phyloP scores from a whole-genome alignment of 1,139 yeast species.

The Pneumocystis wakefieldiae region DNA sequence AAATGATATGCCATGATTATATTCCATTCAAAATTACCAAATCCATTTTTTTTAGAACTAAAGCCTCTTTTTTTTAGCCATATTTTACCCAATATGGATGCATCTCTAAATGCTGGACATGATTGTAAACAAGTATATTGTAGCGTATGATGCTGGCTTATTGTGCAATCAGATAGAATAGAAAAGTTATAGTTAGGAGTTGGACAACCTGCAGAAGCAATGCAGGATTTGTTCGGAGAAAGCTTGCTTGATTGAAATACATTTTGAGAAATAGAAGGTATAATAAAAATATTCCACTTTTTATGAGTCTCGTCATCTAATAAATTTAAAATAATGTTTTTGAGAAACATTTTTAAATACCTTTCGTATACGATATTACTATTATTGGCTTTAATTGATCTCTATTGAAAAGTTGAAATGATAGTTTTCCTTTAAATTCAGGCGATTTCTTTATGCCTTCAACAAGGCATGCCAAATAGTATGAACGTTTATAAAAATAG shows the following conservation, averaged over 20 bases:
- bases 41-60: conserved; percentile 54
- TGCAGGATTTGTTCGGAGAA: conserved; percentile 35
- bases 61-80: conserved; percentile 87
- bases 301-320: conserved; percentile 46
- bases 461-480: conserved; percentile 65
- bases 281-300: conserved; percentile 46
- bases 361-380: background rate
- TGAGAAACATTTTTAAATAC: background rate
- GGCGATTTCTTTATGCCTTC: conserved; percentile 28
- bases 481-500: conserved; percentile 78
- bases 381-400: conserved; percentile 6
- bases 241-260: conserved; percentile 59
- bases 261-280: conserved; percentile 58
- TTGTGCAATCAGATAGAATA: conserved; percentile 50
- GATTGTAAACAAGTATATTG: conserved; percentile 61
- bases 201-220: conserved; percentile 38
- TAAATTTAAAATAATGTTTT: conserved; percentile 46
- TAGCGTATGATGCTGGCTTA: conserved; percentile 55
- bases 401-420: conserved; percentile 2
- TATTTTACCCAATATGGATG: conserved; percentile 69
- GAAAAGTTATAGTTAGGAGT: conserved; percentile 81
- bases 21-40: conserved; percentile 85
- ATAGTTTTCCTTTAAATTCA: conserved; percentile 23
- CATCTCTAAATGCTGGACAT: conserved; percentile 76
- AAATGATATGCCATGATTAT: conserved; percentile 64